Evolutionary conservation across 371 early-diverging fungal genomes (phyloP), one percentile per base, ranked within the genome.

Genomic region (Apophysomyces trapeziformis): DNA sequence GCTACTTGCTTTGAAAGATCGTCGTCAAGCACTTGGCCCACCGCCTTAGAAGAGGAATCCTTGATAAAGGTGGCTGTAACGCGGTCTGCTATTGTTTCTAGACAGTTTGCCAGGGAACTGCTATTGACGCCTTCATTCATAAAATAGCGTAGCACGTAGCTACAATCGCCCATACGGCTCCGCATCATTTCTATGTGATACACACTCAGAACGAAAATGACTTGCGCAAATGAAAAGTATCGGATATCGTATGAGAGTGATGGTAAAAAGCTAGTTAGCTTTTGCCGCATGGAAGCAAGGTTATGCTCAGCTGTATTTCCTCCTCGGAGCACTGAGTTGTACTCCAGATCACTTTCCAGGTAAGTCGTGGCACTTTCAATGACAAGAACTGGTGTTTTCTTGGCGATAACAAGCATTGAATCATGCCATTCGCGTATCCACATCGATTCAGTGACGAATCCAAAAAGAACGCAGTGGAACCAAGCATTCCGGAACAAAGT

Each of bases 331-430:
- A 96, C 89, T 8, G 96, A 93, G 72, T 94, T 94, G 67, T 91
- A 90, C 65, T 93, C 92, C 14, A 98, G 78, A 68, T 96, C 96
- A n/a, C 89, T 93, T 64, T 95, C 95, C 38, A 98, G 68, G 65
- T 93, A 94, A 57, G 90, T 91, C 18, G 89, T 88, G 0, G 89
- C 83, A 43, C 88, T 84, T 54, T 86, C 89, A 37, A 90, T 88
- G 5, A 94, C 87, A 56, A 98, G 82, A 0, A 92, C 82, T 0
- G 98, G 98, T 1, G 97, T 92, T 61, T 93, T 94, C 65, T 83
- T 80, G 4, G 97, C 96, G 70, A 98, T 89, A 1, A 82, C 66
- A 0, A 84, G 59, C 74, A 95, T 80, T 0, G 88, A 76, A 7
- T 79, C 78, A 62, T 86, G 76, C 92, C 95, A 95, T 69, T 86